Conservation (phyloP, 768 basidiomycete genomes). For the Boletus pseudo-olivaceus region DNA sequence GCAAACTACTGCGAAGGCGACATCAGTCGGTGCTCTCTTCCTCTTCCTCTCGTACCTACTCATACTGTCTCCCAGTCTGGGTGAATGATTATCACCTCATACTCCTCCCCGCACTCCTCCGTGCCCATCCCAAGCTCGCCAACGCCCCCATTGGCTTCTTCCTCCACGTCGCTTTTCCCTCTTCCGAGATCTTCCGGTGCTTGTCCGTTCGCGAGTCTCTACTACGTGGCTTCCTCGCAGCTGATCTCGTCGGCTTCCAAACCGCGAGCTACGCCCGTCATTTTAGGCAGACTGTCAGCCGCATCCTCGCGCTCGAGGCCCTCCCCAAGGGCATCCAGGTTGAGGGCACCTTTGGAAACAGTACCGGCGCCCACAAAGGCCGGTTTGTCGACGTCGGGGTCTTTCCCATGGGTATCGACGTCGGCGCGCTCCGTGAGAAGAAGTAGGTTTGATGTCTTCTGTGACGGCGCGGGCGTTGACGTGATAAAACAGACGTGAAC, state of each 20-base stretch:
- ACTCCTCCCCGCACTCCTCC: conserved; percentile 84
- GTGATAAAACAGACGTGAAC: conserved; percentile 48
- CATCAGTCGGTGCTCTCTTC: conserved; percentile 44
- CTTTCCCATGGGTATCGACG: conserved; percentile 91
- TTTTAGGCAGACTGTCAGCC: conserved; percentile 79
- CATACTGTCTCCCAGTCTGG: conserved; percentile 46
- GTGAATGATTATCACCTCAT: conserved; percentile 97
- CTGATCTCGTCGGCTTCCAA: conserved; percentile 93
- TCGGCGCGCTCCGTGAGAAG: conserved; percentile 59
- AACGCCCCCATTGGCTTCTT: conserved; percentile 71
- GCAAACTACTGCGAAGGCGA: conserved; percentile 84
- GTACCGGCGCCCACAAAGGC: conserved; percentile 25
- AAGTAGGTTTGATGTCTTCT: conserved; percentile 41
- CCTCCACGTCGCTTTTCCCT: conserved; percentile 95
- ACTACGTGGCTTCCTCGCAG: conserved; percentile 84
- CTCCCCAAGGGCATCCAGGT: conserved; percentile 80
- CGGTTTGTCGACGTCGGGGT: conserved; percentile 82
- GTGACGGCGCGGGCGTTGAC: conserved; percentile 8
- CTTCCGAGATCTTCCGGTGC: conserved; percentile 93
- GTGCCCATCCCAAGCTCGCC: conserved; percentile 50
- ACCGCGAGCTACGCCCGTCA: conserved; percentile 80
- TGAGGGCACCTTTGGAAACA: conserved; percentile 24
- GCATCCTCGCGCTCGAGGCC: conserved; percentile 77
- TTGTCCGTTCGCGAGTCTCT: conserved; percentile 75
- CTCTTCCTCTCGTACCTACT: background rate